phyloP scores from a whole-genome alignment of 129 eudicot species.

The Tagetes patula region DNA sequence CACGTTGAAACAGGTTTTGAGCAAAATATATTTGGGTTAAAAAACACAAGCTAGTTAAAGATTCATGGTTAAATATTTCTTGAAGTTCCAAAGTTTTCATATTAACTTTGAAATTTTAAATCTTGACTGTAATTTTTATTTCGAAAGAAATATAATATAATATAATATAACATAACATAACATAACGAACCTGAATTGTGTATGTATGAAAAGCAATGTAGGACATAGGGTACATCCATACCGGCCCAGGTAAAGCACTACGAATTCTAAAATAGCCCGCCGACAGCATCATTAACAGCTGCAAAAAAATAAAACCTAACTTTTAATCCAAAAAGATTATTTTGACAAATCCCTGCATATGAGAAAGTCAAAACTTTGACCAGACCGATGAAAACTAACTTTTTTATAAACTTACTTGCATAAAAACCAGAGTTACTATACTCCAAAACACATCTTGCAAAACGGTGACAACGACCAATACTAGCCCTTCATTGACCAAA shows the following conservation, averaged over 20 bases:
- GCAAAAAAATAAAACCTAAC: background rate
- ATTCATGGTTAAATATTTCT: background rate
- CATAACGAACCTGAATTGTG: constrained; percentile 65
- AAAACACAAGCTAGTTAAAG: background rate
- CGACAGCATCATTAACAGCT: constrained; percentile 94
- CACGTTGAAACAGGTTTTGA: too few relatives aligned
- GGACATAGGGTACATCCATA: constrained; percentile 86
- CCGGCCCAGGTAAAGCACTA: constrained; percentile 74
- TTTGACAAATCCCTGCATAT: background rate
- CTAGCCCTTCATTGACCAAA: constrained; percentile 75
- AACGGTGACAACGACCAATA: constrained; percentile 59
- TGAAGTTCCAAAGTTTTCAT: background rate
- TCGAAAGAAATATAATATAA: background rate
- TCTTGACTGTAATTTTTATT: background rate
- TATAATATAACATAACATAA: constrained; percentile 16
- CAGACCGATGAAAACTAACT: background rate
- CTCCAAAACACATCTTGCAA: constrained; percentile 80
- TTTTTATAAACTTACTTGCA: constrained; percentile 54
- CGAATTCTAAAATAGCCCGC: constrained; percentile 90
- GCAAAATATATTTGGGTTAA: too few relatives aligned
- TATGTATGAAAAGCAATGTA: constrained; percentile 90
- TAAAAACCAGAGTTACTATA: constrained; percentile 47
- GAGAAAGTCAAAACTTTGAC: background rate
- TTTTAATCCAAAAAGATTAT: background rate
- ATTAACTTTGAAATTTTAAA: background rate